These are phyloP conservation scores for Mycena vitilis DNA, from an alignment of 768 basidiomycete genomes.

Conservation along the genomic window DNA sequence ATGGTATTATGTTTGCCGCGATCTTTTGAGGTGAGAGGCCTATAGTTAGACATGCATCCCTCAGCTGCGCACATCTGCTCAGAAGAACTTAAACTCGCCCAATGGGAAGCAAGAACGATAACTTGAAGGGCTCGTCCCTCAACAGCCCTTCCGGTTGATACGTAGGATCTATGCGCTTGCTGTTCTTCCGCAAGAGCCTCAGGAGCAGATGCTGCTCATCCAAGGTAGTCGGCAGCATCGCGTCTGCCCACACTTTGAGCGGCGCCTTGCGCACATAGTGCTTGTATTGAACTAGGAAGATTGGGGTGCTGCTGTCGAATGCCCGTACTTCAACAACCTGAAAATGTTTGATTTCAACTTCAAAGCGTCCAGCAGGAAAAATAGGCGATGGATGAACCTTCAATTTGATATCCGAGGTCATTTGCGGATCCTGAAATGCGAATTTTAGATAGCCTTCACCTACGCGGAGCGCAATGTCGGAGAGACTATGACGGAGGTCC, in stretches of 20 bases:
- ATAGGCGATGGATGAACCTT: background rate
- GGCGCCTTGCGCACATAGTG: background rate
- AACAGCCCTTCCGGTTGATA: slow-evolving; percentile 6
- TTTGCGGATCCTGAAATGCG: slow-evolving; percentile 11
- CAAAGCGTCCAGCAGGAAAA: too few species aligned
- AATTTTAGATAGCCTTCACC: background rate
- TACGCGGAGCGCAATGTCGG: background rate
- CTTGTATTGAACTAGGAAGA: slow-evolving; percentile 15
- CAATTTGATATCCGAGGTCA: slow-evolving; percentile 13
- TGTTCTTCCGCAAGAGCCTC: slow-evolving; percentile 13
- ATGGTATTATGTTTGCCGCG: slow-evolving; percentile 16
- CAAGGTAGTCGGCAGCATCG: background rate
- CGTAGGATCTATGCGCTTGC: slow-evolving; percentile 9
- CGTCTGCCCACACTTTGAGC: background rate
- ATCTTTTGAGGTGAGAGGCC: slow-evolving; percentile 18
- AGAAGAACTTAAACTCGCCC: background rate
- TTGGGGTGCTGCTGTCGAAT: slow-evolving; percentile 13
- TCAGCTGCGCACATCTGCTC: background rate
- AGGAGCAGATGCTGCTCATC: slow-evolving; percentile 23
- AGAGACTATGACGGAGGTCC: slow-evolving; percentile 1
- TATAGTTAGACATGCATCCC: too few species aligned
- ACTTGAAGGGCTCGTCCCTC: slow-evolving; percentile 2
- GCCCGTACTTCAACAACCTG: slow-evolving; percentile 18
- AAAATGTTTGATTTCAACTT: background rate
- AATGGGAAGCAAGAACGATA: slow-evolving; percentile 20